Percentiles rank a stretch among this genome's conserved stretches.
Evolutionary conservation across 2,329 filamentous ascomycete species (phyloP).

Genomic region (Xylariaceae sp.): DNA sequence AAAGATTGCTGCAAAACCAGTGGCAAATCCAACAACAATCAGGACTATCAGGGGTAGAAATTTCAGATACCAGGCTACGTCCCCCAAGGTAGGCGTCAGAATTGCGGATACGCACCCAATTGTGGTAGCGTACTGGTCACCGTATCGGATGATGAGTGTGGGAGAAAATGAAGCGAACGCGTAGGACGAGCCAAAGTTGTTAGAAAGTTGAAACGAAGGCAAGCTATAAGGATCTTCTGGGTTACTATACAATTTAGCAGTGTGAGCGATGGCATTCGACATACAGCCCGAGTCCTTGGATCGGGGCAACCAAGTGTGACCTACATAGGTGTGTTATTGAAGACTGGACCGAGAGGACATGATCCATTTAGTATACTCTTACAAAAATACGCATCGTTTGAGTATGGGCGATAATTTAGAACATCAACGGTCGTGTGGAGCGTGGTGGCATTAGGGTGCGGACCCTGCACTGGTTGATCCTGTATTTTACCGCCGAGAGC

Average conservation of each 20-base stretch:
- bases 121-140: constrained; percentile 66
- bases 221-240: constrained; percentile 52
- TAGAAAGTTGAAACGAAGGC: constrained; percentile 75
- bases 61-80: constrained; percentile 70
- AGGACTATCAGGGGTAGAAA: constrained; percentile 82
- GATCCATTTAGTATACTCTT: constrained; percentile 61
- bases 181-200: constrained; percentile 82
- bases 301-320: constrained; percentile 32
- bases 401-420: constrained; percentile 76
- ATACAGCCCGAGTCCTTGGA: not conserved
- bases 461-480: constrained; percentile 54
- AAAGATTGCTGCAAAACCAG: constrained; percentile 81
- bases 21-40: constrained; percentile 80
- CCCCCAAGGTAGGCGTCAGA: constrained; percentile 83
- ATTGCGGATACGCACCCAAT: constrained; percentile 84
- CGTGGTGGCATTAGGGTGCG: constrained; percentile 78
- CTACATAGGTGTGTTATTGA: constrained; percentile 56
- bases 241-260: constrained; percentile 24
- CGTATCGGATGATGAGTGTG: constrained; percentile 77
- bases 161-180: constrained; percentile 82
- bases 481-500: constrained; percentile 79
- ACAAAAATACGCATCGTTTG: constrained; percentile 69
- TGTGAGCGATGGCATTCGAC: constrained; percentile 17
- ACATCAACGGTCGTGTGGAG: constrained; percentile 75
- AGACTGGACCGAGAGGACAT: constrained; percentile 80